Percentiles rank a stretch among this genome's conserved stretches.
These are phyloP conservation scores for Pseudogymnoascus sp. DNA, from an alignment of 2,329 filamentous ascomycete genomes.

Conservation along the genomic window DNA sequence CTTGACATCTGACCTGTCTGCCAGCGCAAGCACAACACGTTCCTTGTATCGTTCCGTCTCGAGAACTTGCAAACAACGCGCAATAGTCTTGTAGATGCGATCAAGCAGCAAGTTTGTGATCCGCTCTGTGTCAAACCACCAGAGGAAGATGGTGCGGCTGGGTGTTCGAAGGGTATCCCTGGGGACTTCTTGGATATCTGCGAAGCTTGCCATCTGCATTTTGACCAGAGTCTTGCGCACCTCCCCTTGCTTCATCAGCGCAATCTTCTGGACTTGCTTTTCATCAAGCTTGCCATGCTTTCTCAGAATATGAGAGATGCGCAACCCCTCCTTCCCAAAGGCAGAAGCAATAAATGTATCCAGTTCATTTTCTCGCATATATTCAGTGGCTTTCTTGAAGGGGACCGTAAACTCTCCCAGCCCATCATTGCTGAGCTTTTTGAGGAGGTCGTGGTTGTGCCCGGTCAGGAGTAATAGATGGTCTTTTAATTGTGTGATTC, in stretches of 20 bases:
- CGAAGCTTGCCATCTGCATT: conserved; percentile 77
- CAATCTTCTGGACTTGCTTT: conserved; percentile 71
- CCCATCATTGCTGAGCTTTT: conserved; percentile 53
- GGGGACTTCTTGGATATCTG: conserved; percentile 90
- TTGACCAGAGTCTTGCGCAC: conserved; percentile 76
- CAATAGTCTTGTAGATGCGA: conserved; percentile 83
- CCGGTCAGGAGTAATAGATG: conserved; percentile 67
- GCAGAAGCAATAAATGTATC: conserved; percentile 72
- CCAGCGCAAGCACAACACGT: conserved; percentile 66
- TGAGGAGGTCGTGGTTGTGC: conserved; percentile 59
- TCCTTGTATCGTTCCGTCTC: conserved; percentile 66
- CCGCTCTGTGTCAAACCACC: conserved; percentile 77
- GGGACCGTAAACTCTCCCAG: conserved; percentile 76
- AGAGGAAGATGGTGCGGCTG: conserved; percentile 79
- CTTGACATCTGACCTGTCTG: conserved; percentile 77
- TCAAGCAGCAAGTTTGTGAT: conserved; percentile 64
- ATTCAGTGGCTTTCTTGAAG: conserved; percentile 62
- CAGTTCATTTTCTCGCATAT: conserved; percentile 67
- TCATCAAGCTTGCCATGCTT: conserved; percentile 93
- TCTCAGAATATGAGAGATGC: conserved; percentile 76
- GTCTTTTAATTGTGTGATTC: conserved; percentile 55
- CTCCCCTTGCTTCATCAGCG: conserved; percentile 76
- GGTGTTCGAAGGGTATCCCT: conserved; percentile 76
- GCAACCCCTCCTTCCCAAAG: conserved; percentile 67
- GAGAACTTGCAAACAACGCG: conserved; percentile 72